Evolutionary conservation across 2,329 filamentous ascomycete species (phyloP).

Genomic region (Colletotrichum euphorbiae): DNA sequence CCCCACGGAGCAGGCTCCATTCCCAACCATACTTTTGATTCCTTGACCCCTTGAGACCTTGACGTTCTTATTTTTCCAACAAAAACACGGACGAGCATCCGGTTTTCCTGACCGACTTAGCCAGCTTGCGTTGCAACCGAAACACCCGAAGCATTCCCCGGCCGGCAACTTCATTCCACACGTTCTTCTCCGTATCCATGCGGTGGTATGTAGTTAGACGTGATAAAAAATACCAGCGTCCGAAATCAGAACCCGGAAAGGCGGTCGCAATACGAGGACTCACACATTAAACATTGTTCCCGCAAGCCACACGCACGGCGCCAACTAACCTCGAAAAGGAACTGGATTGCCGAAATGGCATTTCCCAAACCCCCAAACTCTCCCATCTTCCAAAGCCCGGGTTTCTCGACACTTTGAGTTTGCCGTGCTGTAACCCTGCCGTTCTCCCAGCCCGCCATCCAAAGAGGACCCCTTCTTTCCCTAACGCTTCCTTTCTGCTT

Average conservation of each 20-base stretch:
- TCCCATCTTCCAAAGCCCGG: conserved; percentile 5
- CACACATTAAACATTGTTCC: neutral
- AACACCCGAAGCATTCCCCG: conserved; percentile 17
- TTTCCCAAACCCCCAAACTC: conserved; percentile 15
- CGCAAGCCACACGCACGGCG: conserved; percentile 15
- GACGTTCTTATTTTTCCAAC: neutral
- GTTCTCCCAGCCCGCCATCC: neutral
- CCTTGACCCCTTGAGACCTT: neutral
- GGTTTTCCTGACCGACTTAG: conserved; percentile 7
- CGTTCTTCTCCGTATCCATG: neutral
- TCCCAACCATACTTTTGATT: conserved; percentile 14
- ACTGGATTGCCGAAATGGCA: conserved; percentile 33
- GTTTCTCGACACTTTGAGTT: conserved; percentile 10
- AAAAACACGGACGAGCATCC: conserved; percentile 9
- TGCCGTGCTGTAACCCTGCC: conserved; percentile 11
- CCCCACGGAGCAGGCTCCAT: conserved; percentile 13
- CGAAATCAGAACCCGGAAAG: conserved; percentile 5
- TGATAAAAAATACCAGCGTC: neutral
- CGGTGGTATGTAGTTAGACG: neutral
- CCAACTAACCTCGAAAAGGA: neutral
- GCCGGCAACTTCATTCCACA: conserved; percentile 12
- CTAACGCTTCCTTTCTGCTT: neutral
- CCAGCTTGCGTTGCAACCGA: conserved; percentile 10
- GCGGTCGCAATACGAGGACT: conserved; percentile 12
- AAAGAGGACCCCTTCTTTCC: neutral